A percentile compares a stretch with the other conserved stretches of the same genome.
Conservation (phyloP, 192 early-diverging fungal species). For the Kickxella alabastrina region DNA sequence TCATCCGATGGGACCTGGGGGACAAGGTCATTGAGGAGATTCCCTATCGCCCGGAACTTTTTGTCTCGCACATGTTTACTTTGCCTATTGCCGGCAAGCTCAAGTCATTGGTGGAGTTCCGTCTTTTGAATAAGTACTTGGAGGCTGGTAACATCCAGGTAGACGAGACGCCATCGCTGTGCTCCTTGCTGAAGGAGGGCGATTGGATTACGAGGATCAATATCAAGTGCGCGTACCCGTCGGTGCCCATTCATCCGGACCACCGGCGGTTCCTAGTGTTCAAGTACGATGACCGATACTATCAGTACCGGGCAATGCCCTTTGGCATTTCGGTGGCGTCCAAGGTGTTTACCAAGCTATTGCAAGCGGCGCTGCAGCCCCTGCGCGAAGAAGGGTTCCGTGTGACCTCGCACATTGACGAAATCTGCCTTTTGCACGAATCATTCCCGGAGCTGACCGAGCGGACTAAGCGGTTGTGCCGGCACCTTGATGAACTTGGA, state of each 20-base stretch:
- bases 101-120: constrained; percentile 46
- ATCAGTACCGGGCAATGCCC: constrained; percentile 47
- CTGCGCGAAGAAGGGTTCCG: constrained; percentile 37
- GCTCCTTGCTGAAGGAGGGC: constrained; percentile 16
- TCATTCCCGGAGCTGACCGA: constrained; percentile 22
- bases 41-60: constrained; percentile 23
- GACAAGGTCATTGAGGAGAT: constrained; percentile 49
- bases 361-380: constrained; percentile 44
- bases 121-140: constrained; percentile 41
- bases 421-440: constrained; percentile 36
- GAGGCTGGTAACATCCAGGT: constrained; percentile 20
- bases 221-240: constrained; percentile 51
- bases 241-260: constrained; percentile 42
- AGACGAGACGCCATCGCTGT: constrained; percentile 36
- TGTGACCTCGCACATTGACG: constrained; percentile 46
- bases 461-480: constrained; percentile 30
- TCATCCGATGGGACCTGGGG: constrained; percentile 48
- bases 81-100: constrained; percentile 32
- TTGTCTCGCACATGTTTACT: constrained; percentile 49
- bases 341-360: constrained; percentile 35
- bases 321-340: constrained; percentile 50
- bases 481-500: constrained; percentile 34
- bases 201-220: constrained; percentile 46
- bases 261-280: constrained; percentile 43
- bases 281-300: constrained; percentile 41